Base-by-base conservation (phyloP, 2,329 filamentous ascomycete species). In the Cyphellophora attinorum region DNA sequence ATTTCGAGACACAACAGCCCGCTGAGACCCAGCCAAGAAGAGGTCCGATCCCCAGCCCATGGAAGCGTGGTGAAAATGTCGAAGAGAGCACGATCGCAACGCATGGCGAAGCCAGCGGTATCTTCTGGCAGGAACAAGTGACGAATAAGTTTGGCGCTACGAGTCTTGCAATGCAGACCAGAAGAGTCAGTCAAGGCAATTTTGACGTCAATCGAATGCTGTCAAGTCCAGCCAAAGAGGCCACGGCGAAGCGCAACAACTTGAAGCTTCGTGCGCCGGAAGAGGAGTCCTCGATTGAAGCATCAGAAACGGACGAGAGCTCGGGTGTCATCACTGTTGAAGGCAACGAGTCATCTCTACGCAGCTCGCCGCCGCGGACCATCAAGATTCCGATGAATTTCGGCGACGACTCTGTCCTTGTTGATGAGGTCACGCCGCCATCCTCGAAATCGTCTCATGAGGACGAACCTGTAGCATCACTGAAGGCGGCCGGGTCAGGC, bases 31-130 rank as follows among this genome's bases (percentile, higher is more conserved):
- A 47, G 18, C 42, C 39, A 11, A 41, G 43, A 11, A 35, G 48
- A 33, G 46, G 46, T 16, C 39, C 51, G 25, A 45, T 49, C 16
- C 51, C 53, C 19, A 61, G 48, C 34, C 51, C 56, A 19, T 57
- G 51, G 53, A 56, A 52, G 38, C 41, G 44, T 42, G 47, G 48
- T 30, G 46, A 49, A 29, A 44, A 48, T 29, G 39, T 50, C 27
- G 44, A 50, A 6, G 31, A 35, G 23, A 45, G 33, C 33, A 39
- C 35, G 5, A 37, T 46, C 18, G 23, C 45, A 14, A 39, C 39
- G 8, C 35, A 19, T 33, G 8, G 45, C 40, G 45, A 45, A 6
- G 30, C 38, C 17, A 48, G 39, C 25, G 44, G 43, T 11, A 25
- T 49, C 15, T 39, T 42, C 31, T 48, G 42, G 33, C 33, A 42